Conservation (phyloP, 2,329 filamentous ascomycete species). For the Botrytis medusae region DNA sequence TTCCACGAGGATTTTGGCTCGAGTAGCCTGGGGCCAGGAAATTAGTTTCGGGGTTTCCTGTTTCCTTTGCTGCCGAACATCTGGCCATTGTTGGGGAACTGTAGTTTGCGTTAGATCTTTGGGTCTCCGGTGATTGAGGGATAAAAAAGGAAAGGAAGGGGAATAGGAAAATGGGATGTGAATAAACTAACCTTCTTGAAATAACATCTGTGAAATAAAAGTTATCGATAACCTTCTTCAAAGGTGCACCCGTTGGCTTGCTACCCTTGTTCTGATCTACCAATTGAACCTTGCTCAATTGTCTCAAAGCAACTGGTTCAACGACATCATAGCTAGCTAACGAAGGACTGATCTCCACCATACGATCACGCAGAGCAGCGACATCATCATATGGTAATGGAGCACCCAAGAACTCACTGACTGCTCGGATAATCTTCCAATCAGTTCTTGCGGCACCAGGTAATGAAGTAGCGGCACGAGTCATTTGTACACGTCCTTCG, state of each 20-base stretch:
- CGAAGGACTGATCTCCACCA: slow-evolving; percentile 91
- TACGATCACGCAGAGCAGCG: slow-evolving; percentile 82
- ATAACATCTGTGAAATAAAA: slow-evolving; percentile 99
- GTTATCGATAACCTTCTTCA: slow-evolving; percentile 87
- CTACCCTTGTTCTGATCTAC: slow-evolving; percentile 94
- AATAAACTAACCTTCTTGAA: slow-evolving; percentile 74
- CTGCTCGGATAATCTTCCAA: slow-evolving; percentile 97
- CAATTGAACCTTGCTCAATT: slow-evolving; percentile 88
- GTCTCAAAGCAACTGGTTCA: slow-evolving; percentile 72
- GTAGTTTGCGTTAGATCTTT: slow-evolving; percentile 19
- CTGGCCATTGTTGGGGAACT: slow-evolving; percentile 98
- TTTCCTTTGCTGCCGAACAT: slow-evolving; percentile 89
- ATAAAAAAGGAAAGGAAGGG: neutral
- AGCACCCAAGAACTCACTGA: slow-evolving; percentile 83
- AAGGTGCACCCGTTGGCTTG: slow-evolving; percentile 66
- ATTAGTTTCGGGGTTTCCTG: slow-evolving; percentile 74
- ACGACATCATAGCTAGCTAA: slow-evolving; percentile 88
- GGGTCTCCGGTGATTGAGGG: slow-evolving; percentile 17
- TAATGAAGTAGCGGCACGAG: slow-evolving; percentile 81
- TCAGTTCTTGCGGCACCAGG: slow-evolving; percentile 90
- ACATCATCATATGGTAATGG: slow-evolving; percentile 93
- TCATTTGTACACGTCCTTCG: slow-evolving; percentile 93
- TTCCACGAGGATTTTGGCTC: slow-evolving; percentile 36
- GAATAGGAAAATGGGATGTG: no score
- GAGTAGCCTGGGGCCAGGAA: slow-evolving; percentile 69